Evolutionary conservation across 768 basidiomycete species (phyloP), one percentile per base, ranked within the genome.

Genomic region (Leccinum disarticulatum): DNA sequence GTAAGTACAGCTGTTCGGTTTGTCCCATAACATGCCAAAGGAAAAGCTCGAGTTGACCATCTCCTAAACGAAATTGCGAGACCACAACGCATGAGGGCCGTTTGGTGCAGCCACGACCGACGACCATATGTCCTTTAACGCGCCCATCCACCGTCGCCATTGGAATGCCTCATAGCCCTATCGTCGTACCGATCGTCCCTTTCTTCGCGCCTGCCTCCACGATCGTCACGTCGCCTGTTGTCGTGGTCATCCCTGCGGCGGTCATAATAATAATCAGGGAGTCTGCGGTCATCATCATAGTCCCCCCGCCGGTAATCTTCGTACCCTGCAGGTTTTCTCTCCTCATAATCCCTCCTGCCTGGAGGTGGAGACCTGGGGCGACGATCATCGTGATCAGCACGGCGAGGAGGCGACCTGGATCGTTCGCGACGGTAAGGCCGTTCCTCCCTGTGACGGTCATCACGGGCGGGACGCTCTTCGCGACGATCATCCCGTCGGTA

Each of bases 291-390:
- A 86, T 90, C 88, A 85, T 86, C 77, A 66, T 80, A 85, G 70
- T 84, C 86, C 70, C 88, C 89, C 77, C 91, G 87, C 76, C 91
- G 87, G 76, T 85, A 81, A 84, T 91, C 88, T 85, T 92, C 91
- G 86, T 91, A 90, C 86, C 89, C 90, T 87, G 88, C 87, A 86
- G 88, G 84, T 83, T 88, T 87, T 83, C 81, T 86, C 77, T 91
- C 89, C 80, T 91, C 89, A 77, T 79, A 79, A 69, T 91, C 88
- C 82, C 90, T 88, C 82, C 80, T 83, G 60, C 85, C 82, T 66
- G 89, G 87, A 73, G 74, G 73, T 54, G 90, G 87, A 79, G 88
- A 90, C 83, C 90, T 87, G 80, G 86, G 78, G 69, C 87, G 88
- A 81, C 89, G 87, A 76, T 88, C 89, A 68, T 90, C 90, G 60